phyloP scores from a whole-genome alignment of 2,329 filamentous ascomycete species.

The Exserohilum turcica region DNA sequence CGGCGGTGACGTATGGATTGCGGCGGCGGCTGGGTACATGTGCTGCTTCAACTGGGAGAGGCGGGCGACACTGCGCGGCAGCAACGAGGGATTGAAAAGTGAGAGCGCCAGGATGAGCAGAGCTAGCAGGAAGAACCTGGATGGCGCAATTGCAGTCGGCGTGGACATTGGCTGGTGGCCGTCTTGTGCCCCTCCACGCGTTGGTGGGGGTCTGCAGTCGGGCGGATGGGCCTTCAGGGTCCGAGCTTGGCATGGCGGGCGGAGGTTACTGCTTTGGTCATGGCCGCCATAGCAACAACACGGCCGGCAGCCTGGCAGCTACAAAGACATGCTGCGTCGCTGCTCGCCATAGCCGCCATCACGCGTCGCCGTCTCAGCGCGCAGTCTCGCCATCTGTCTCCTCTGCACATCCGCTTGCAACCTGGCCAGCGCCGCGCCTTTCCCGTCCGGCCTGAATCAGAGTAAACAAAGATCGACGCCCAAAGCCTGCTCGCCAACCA shows the following conservation, averaged over 20 bases:
- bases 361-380: background rate
- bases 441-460: background rate
- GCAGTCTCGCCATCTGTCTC: background rate
- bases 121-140: slow-evolving; percentile 38
- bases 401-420: background rate
- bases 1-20: slow-evolving; percentile 16
- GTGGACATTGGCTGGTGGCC: slow-evolving; percentile 32
- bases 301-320: slow-evolving; percentile 9
- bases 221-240: slow-evolving; percentile 15
- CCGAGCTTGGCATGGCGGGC: slow-evolving; percentile 19
- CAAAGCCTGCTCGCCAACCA: slow-evolving; percentile 2
- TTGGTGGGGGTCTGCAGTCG: slow-evolving; percentile 21
- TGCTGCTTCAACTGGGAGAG: slow-evolving; percentile 41
- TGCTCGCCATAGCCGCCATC: background rate
- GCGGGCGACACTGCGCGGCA: slow-evolving; percentile 37
- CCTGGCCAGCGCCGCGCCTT: background rate
- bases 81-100: slow-evolving; percentile 32
- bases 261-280: slow-evolving; percentile 27
- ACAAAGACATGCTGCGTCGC: background rate
- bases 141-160: slow-evolving; percentile 32
- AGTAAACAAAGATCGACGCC: slow-evolving; percentile 36
- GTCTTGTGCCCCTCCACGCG: slow-evolving; percentile 20
- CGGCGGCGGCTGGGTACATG: slow-evolving; percentile 35
- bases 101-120: slow-evolving; percentile 42
- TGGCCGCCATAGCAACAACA: slow-evolving; percentile 28